Evolutionary conservation across 495 filamentous ascomycete genomes (phyloP).

Genomic region (Penicillium subrubescens): DNA sequence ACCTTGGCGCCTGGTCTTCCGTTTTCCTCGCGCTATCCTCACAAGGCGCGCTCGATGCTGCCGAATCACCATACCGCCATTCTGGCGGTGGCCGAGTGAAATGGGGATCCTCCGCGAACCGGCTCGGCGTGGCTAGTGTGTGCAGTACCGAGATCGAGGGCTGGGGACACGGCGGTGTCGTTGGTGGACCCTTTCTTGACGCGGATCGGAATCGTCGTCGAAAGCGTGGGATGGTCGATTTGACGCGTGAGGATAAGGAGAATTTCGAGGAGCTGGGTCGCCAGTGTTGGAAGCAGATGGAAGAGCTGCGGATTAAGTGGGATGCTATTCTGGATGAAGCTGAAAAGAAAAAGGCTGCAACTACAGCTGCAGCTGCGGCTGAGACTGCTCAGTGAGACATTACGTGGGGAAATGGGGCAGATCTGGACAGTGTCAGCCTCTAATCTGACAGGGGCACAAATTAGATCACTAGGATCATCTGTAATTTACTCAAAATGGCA

Average conservation of each 20-base stretch:
- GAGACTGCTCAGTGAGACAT: constrained; percentile 7
- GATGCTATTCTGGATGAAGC: constrained; percentile 59
- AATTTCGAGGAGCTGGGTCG: constrained; percentile 76
- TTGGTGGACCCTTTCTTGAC: constrained; percentile 52
- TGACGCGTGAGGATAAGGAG: constrained; percentile 64
- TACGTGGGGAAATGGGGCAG: not conserved
- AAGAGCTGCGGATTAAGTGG: constrained; percentile 78
- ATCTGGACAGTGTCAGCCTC: not conserved
- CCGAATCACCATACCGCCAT: constrained; percentile 48
- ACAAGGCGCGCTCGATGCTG: constrained; percentile 64
- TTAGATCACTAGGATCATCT: not conserved
- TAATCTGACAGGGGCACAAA: not conserved
- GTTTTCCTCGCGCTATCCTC: constrained; percentile 77
- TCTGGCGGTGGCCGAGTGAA: constrained; percentile 64
- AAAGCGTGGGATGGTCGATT: constrained; percentile 55
- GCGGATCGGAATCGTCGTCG: constrained; percentile 53
- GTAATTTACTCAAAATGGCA: constrained; percentile 2
- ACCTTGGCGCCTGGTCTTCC: constrained; percentile 74
- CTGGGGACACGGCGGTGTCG: constrained; percentile 77
- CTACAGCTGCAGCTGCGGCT: constrained; percentile 5
- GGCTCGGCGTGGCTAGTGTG: constrained; percentile 57
- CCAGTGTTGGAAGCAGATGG: constrained; percentile 80
- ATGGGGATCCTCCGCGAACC: constrained; percentile 76
- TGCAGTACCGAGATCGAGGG: constrained; percentile 78
- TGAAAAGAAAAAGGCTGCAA: constrained; percentile 19